phyloP scores from a whole-genome alignment of 495 filamentous ascomycete species.

The Penicillium simplicissimum region DNA sequence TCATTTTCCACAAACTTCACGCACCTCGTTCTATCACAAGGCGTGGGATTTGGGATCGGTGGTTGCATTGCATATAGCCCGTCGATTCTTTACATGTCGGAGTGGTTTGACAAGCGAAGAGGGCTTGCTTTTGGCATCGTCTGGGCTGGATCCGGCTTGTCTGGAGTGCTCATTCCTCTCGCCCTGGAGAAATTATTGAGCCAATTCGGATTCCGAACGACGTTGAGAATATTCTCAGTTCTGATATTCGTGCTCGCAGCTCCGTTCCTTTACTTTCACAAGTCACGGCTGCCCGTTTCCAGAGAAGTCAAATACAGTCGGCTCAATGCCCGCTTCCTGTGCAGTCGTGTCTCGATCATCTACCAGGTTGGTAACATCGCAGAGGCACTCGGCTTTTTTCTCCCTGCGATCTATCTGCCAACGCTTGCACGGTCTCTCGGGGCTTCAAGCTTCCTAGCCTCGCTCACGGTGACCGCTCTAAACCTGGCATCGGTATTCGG shows the following conservation, averaged over 20 bases:
- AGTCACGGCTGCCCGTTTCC: constrained; percentile 51
- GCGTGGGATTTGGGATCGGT: constrained; percentile 51
- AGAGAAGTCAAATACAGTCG: constrained; percentile 17
- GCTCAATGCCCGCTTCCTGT: constrained; percentile 45
- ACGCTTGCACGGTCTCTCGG: constrained; percentile 52
- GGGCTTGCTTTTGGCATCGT: constrained; percentile 53
- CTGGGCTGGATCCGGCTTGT: constrained; percentile 47
- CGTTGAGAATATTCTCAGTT: constrained; percentile 49
- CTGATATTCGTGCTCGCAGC: constrained; percentile 47
- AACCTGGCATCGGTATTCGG: constrained; percentile 58
- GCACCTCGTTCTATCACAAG: constrained; percentile 54
- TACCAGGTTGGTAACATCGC: constrained; percentile 54
- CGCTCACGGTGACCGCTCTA: constrained; percentile 49
- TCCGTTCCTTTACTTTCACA: constrained; percentile 58
- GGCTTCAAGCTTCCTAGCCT: constrained; percentile 32
- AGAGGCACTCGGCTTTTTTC: constrained; percentile 60
- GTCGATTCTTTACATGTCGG: constrained; percentile 49
- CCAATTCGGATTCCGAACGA: constrained; percentile 52
- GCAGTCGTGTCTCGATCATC: constrained; percentile 46
- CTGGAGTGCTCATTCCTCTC: constrained; percentile 48
- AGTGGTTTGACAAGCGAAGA: constrained; percentile 54
- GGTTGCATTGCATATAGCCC: constrained; percentile 49
- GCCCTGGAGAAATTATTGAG: constrained; percentile 49
- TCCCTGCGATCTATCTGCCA: constrained; percentile 61
- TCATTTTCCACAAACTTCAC: constrained; percentile 47